phyloP scores from a whole-genome alignment of 768 basidiomycete species.

The Russula virescens region DNA sequence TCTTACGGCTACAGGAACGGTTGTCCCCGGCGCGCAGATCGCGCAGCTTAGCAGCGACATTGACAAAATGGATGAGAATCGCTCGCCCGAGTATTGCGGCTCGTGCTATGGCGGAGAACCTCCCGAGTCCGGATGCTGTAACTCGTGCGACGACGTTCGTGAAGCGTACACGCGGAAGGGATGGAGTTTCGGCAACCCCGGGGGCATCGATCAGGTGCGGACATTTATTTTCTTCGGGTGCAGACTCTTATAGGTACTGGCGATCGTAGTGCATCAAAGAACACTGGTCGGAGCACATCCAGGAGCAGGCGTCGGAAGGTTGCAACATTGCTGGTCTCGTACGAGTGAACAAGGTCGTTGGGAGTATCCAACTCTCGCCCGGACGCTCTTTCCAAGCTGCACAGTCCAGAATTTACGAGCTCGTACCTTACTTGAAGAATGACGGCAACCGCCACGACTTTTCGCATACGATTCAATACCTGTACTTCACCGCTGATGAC shows the following conservation, averaged over 20 bases:
- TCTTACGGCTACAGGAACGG: conserved; percentile 51
- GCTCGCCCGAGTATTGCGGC: conserved; percentile 73
- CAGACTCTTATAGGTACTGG: neutral
- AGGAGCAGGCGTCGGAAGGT: conserved; percentile 88
- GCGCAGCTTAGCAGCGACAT: conserved; percentile 80
- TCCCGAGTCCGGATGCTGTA: conserved; percentile 82
- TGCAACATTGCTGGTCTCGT: conserved; percentile 91
- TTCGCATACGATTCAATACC: conserved; percentile 76
- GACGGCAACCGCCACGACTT: conserved; percentile 90
- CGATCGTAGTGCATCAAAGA: conserved; percentile 76
- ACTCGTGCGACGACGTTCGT: conserved; percentile 93
- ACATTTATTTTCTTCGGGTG: neutral
- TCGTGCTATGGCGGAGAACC: conserved; percentile 89
- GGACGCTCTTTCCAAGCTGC: conserved; percentile 93
- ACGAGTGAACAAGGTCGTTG: conserved; percentile 94
- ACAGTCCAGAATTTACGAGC: conserved; percentile 71
- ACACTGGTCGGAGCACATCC: conserved; percentile 91
- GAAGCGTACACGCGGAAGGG: conserved; percentile 85
- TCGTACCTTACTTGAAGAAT: conserved; percentile 91
- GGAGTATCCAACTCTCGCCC: conserved; percentile 92
- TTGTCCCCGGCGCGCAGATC: conserved; percentile 50
- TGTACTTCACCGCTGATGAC: conserved; percentile 80
- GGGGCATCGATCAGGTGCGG: conserved; percentile 85
- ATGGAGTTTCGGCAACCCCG: conserved; percentile 92
- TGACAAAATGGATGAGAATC: conserved; percentile 65